Base-by-base conservation (phyloP, 352 stramenopile genomes). In the Pythium phragmiticola region DNA sequence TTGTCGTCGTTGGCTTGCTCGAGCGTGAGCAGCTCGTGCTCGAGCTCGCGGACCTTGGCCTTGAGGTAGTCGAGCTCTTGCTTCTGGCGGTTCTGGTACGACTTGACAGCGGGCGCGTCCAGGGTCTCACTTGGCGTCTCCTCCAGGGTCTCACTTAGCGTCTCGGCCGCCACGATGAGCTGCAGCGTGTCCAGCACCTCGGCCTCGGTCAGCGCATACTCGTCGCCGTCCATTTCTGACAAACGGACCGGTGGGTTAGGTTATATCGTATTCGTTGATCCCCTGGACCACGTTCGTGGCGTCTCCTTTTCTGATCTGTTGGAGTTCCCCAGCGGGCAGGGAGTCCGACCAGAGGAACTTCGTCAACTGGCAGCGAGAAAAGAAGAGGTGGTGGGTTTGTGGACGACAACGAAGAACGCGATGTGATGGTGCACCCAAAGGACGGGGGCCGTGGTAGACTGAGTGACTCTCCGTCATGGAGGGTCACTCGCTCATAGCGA, bases 51-150 rank as follows among this genome's bases (percentile, higher is more conserved):
- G 42, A 75, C 63, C 21, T 74, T 74, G 59, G 28, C 14, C 55
- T 73, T 78, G 30, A 81, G 60, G 48, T 78, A 78, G 48, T 69
- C 62, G 30, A 81, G 63, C 63, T 78, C 71, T 28, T 75, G 65
- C 39, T 73, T 72, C 48, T 77, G 69, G n/a, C 69, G 70, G 57
- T 67, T 74, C 42, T 76, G 66, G 66, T 73, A 72, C 52, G 42
- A 57, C 21, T 66, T 72, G 12, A 56, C 67, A 11, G 45, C 23
- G 2, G 17, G 14, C 14, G 28, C 46, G 7, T 51, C 34, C 4
- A 14, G 28, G 13, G 57, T 46, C 8, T 48, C 56, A 30, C 39
- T 55, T 36, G 34, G 28, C 33, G 30, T 34, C 30, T 26, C 36
- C 19, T 49, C 28, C 48, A 33, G 46, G 13, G 57, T 37, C 8